A percentile compares a stretch with the other conserved stretches of the same genome.
Evolutionary conservation across 805 yeast genomes (phyloP).

Genomic region (Kodamaea kaohsiungensis): DNA sequence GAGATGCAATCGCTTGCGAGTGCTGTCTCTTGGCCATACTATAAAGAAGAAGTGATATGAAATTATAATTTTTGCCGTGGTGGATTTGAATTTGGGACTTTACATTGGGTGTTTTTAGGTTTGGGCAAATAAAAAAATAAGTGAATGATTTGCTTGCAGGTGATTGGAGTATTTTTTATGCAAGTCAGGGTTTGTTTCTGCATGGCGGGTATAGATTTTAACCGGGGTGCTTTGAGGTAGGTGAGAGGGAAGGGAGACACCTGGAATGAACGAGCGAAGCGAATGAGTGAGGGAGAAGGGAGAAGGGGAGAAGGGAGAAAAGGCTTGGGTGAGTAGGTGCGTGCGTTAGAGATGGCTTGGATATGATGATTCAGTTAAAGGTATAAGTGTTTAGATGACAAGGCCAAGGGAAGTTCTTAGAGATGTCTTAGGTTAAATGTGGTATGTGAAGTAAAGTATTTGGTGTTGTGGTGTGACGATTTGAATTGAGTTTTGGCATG

Average conservation of each 20-base stretch:
- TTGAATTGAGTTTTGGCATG: too few relatives aligned
- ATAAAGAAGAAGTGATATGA: conserved; percentile 3
- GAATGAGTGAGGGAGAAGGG: not conserved
- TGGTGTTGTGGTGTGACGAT: too few relatives aligned
- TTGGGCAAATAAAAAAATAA: not conserved
- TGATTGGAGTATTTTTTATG: not conserved
- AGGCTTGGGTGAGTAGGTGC: too few relatives aligned
- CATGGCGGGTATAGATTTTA: not conserved
- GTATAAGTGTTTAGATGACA: too few relatives aligned
- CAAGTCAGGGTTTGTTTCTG: not conserved
- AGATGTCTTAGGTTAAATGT: too few relatives aligned
- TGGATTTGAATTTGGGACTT: not conserved
- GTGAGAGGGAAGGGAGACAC: too few relatives aligned
- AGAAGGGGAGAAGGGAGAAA: too few relatives aligned
- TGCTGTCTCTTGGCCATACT: conserved; percentile 13
- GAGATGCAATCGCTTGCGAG: conserved; percentile 4
- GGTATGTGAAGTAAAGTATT: too few relatives aligned
- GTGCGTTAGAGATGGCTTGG: too few relatives aligned
- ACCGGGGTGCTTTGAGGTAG: too few relatives aligned
- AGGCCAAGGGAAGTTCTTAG: too few relatives aligned
- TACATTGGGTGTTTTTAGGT: not conserved
- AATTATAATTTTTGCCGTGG: conserved; percentile 4
- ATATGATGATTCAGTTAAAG: too few relatives aligned
- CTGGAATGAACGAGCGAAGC: not conserved
- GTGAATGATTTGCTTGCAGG: not conserved